Percentiles rank a stretch among this genome's conserved stretches.
These are phyloP conservation scores for Amanita inopinata DNA, from an alignment of 768 basidiomycete genomes.

Conservation along the genomic window DNA sequence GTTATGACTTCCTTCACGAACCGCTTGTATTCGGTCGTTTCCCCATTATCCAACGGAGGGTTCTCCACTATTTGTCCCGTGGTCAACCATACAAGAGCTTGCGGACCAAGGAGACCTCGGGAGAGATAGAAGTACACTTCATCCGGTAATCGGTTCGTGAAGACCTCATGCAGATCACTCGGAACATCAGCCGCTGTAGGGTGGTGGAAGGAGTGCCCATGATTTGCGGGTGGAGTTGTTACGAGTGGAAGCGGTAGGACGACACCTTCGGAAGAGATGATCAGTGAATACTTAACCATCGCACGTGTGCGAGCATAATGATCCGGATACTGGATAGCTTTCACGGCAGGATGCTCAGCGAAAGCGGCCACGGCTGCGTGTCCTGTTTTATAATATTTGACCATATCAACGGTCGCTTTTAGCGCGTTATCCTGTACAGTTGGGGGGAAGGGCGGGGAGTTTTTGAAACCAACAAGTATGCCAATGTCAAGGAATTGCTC, in stretches of 20 bases:
- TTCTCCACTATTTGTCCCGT: slow-evolving; percentile 77
- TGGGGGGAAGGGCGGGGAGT: slow-evolving; percentile 71
- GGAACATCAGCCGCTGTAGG: slow-evolving; percentile 86
- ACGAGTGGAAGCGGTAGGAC: slow-evolving; percentile 78
- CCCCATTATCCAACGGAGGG: slow-evolving; percentile 89
- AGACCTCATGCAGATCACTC: slow-evolving; percentile 85
- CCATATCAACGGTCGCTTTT: slow-evolving; percentile 84
- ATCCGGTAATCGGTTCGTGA: slow-evolving; percentile 89
- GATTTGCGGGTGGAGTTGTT: slow-evolving; percentile 37
- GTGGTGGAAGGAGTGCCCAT: slow-evolving; percentile 51
- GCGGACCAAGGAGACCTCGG: slow-evolving; percentile 80
- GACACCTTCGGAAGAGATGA: slow-evolving; percentile 79
- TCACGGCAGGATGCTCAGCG: slow-evolving; percentile 75
- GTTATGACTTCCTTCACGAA: slow-evolving; percentile 96
- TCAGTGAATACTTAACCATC: slow-evolving; percentile 86
- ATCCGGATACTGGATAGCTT: slow-evolving; percentile 70
- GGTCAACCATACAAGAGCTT: slow-evolving; percentile 92
- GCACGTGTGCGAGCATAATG: slow-evolving; percentile 82
- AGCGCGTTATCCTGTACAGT: slow-evolving; percentile 72
- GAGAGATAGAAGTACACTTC: slow-evolving; percentile 96
- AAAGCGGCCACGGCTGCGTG: slow-evolving; percentile 70
- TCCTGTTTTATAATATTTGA: slow-evolving; percentile 88
- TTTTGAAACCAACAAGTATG: slow-evolving; percentile 85
- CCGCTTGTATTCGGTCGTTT: slow-evolving; percentile 88
- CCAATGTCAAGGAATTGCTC: slow-evolving; percentile 95